phyloP scores from a whole-genome alignment of 768 basidiomycete species.

The Galerina sulciceps region DNA sequence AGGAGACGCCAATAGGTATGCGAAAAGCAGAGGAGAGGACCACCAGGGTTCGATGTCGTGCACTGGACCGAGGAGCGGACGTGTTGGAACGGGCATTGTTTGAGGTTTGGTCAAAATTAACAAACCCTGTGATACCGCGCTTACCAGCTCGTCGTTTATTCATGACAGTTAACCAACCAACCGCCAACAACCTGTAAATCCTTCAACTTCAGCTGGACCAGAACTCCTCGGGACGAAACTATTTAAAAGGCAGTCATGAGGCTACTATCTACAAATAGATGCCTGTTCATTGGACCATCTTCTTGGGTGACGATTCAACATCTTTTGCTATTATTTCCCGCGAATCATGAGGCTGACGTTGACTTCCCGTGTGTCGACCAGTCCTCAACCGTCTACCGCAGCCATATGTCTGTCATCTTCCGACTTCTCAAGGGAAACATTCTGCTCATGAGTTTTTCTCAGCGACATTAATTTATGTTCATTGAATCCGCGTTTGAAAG shows the following conservation, averaged over 20 bases:
- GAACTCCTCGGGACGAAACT: too few species aligned
- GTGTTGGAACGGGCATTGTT: too few species aligned
- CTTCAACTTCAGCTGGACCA: too few species aligned
- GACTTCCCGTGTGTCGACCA: neutral
- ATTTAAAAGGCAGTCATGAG: neutral
- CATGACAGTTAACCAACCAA: too few species aligned
- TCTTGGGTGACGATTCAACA: neutral
- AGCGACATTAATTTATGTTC: neutral
- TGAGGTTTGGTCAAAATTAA: too few species aligned
- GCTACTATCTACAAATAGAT: neutral
- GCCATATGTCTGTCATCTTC: neutral
- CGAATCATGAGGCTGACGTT: neutral
- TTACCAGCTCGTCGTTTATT: too few species aligned
- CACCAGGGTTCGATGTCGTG: too few species aligned
- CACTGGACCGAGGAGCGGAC: too few species aligned
- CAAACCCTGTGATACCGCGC: too few species aligned
- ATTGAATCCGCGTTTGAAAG: neutral
- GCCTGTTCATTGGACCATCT: neutral
- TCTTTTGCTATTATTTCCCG: neutral
- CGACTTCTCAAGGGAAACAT: slow-evolving; percentile 1
- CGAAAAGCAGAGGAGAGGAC: too few species aligned
- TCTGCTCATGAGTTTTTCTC: neutral
- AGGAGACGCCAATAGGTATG: too few species aligned
- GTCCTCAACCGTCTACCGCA: neutral
- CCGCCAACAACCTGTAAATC: too few species aligned